These are phyloP conservation scores for Stipa capillata DNA, from an alignment of 176 grass and related monocot species.

Conservation along the genomic window DNA sequence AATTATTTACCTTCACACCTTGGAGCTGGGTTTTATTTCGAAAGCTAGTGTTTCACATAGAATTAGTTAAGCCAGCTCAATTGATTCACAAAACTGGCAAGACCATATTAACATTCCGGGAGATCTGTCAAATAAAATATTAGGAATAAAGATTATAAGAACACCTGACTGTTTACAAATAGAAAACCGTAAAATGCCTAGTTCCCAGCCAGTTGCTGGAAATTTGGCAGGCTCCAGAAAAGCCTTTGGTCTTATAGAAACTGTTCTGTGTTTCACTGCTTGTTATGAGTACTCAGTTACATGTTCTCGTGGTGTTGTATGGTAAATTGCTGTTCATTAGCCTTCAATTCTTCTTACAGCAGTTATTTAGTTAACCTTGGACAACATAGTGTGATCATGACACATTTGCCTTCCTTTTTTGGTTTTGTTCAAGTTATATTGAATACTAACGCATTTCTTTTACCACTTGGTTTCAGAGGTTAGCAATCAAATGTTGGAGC, in stretches of 20 bases:
- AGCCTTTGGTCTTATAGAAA: not conserved
- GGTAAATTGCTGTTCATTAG: slow-evolving; percentile 1
- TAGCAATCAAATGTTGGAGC: slow-evolving; percentile 93
- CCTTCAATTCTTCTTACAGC: not conserved
- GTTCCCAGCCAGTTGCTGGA: not conserved
- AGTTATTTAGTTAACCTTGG: not conserved
- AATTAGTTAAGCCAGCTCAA: not conserved
- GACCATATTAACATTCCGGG: not conserved
- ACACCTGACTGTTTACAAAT: not conserved
- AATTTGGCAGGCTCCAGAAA: not conserved
- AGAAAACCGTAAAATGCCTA: not conserved
- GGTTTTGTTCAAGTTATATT: not conserved
- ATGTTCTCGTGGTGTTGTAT: not conserved
- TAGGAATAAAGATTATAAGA: not conserved
- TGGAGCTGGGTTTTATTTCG: not conserved
- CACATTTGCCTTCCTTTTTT: not conserved
- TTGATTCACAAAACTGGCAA: not conserved
- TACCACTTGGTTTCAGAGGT: slow-evolving; percentile 43
- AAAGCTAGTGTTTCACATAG: not conserved
- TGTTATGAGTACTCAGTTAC: not conserved
- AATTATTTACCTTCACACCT: not conserved
- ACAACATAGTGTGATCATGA: not conserved
- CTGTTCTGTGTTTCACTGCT: not conserved
- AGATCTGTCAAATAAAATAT: not conserved
- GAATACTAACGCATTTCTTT: not conserved